Base-by-base conservation (phyloP, 345 rosid species). In the Populus alba region DNA sequence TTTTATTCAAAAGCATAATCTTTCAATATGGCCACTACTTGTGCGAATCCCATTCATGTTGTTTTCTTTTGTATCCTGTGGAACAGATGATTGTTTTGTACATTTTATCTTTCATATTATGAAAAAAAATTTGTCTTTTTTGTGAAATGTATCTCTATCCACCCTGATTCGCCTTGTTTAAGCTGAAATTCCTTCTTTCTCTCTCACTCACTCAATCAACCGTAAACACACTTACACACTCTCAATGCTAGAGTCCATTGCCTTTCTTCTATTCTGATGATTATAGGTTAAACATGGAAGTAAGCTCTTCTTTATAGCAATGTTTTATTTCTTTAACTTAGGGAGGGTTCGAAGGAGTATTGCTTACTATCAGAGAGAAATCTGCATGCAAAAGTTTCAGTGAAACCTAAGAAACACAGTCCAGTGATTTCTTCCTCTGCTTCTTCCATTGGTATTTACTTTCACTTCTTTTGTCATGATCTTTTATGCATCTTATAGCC, bases 361-460 rank as follows among this genome's bases (percentile, higher is more conserved):
- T 76, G 77, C 16, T 16, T 71, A 7, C 41, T 47, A 49, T 66
- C 78, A 3, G 87, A 86, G 61, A 80, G 83, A 75, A 77, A 76
- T 41, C 76, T 9, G 13, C 62, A 74, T 43, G 82, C 85, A 33
- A 75, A 72, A 53, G 67, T 71, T 73, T 75, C 79, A 16, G 68
- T 77, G 51, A 84, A 78, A 81, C 83, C 66, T 53, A 87, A 72
- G 75, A 84, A 80, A 80, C 55, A 55, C n/a, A 66, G 81, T 29
- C 72, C 78, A 62, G 81, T 43, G 41, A 57, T 88, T 68, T 35
- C 80, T 66, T 83, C 89, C 66, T 90, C 88, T 68, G 80, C 86
- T 79, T 92, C 97, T 65, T 88, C 92, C 55, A 81, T 81, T 74
- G 97, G 97, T 90, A 86, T 31, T 55, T 41, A 35, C 61, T 43